Evolutionary conservation across 345 rosid genomes (phyloP).

Genomic region (Citrus glauca): DNA sequence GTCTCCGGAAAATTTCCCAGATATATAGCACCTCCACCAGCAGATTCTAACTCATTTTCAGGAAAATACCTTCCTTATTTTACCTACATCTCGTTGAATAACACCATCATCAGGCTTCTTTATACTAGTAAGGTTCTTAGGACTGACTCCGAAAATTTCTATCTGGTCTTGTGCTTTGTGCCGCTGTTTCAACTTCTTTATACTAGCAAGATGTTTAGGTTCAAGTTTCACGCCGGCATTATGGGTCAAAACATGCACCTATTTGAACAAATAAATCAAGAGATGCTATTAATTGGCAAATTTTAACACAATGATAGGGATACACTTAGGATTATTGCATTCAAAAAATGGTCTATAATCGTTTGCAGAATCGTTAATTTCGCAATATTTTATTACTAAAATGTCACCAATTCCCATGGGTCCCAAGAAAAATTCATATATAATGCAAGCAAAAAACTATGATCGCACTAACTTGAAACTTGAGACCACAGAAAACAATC

Average conservation of each 20-base stretch:
- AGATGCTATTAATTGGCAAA: neutral
- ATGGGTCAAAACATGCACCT: conserved; percentile 74
- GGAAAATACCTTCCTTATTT: neutral
- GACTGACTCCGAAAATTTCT: conserved; percentile 37
- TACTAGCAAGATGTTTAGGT: neutral
- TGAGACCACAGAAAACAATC: too few relatives aligned
- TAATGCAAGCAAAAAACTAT: too few relatives aligned
- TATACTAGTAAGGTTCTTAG: too few relatives aligned
- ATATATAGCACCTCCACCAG: conserved; percentile 54
- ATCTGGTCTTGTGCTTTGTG: conserved; percentile 49
- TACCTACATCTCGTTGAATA: neutral
- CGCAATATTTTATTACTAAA: too few relatives aligned
- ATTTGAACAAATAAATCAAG: neutral
- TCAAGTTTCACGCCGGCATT: conserved; percentile 34
- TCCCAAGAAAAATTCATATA: too few relatives aligned
- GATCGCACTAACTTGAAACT: too few relatives aligned
- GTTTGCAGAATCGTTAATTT: too few relatives aligned
- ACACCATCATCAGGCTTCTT: neutral
- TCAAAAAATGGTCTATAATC: too few relatives aligned
- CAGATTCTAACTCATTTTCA: conserved; percentile 11
- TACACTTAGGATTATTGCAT: neutral
- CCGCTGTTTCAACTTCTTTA: conserved; percentile 33
- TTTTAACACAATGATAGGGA: too few relatives aligned
- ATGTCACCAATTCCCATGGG: too few relatives aligned
- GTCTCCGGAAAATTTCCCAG: conserved; percentile 74